Conservation (phyloP, 1,139 yeast genomes). For the Zygoascus meyerae region DNA sequence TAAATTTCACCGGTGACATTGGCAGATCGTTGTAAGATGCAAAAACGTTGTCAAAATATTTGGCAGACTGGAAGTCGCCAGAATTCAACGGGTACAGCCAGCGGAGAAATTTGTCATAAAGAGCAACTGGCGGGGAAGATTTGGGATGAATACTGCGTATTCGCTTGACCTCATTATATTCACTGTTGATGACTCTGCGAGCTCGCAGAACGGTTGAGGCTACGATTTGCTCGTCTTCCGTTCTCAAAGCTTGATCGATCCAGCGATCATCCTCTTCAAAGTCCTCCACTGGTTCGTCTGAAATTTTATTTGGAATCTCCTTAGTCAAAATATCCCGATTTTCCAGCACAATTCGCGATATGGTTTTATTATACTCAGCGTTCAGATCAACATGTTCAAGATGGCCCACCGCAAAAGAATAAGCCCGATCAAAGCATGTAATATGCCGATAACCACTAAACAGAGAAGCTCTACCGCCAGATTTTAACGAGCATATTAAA, state of each 20-base stretch:
- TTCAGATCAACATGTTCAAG: slow-evolving; percentile 9
- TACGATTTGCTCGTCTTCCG: slow-evolving; percentile 2
- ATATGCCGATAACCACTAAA: no score
- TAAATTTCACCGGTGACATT: slow-evolving; percentile 26
- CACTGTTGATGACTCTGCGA: slow-evolving; percentile 9
- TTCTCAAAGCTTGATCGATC: background rate
- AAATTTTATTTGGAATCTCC: background rate
- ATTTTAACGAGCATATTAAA: no score
- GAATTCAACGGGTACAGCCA: slow-evolving; percentile 37
- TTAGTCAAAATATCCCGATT: slow-evolving; percentile 8
- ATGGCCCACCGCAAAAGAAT: slow-evolving; percentile 4
- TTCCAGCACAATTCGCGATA: slow-evolving; percentile 12
- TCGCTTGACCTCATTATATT: slow-evolving; percentile 12
- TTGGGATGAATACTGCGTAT: slow-evolving; percentile 14
- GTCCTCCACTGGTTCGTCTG: background rate
- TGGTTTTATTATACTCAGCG: slow-evolving; percentile 10
- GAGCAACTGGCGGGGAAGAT: slow-evolving; percentile 17
- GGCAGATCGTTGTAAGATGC: slow-evolving; percentile 37
- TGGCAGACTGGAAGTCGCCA: background rate
- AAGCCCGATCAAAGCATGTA: no score
- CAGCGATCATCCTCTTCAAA: background rate
- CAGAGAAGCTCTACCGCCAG: no score
- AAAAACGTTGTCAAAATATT: slow-evolving; percentile 16
- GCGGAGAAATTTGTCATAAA: slow-evolving; percentile 31
- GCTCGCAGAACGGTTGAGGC: slow-evolving; percentile 11